Percentiles rank a stretch among this genome's conserved stretches.
Conservation (phyloP, 208 protist species). For the Wallacemonas sp. region DNA sequence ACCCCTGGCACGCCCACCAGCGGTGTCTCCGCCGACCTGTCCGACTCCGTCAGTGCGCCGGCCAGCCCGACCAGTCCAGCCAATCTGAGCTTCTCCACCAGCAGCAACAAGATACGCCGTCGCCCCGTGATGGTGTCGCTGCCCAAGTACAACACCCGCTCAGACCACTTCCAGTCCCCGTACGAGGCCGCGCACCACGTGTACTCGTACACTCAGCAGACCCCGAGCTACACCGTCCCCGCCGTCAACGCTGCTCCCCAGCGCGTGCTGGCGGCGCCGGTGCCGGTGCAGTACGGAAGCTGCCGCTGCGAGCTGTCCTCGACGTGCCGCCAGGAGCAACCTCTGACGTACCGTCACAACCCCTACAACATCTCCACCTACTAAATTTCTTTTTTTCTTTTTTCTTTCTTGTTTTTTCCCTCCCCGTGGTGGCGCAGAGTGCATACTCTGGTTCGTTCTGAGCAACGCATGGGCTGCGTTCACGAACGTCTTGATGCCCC, state of each 20-base stretch:
- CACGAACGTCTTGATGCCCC: too few relatives aligned
- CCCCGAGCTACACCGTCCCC: too few relatives aligned
- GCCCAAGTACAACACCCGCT: constrained; percentile 34
- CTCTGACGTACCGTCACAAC: constrained; percentile 83
- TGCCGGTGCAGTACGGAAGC: constrained; percentile 16
- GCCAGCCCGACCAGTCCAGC: constrained; percentile 11
- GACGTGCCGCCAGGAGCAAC: constrained; percentile 58
- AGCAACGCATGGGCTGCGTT: too few relatives aligned
- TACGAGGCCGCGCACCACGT: constrained; percentile 17
- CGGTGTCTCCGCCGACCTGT: constrained; percentile 17
- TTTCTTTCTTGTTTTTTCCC: constrained; percentile 18
- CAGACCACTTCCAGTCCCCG: constrained; percentile 17
- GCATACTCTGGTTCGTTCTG: too few relatives aligned
- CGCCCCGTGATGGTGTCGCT: constrained; percentile 64
- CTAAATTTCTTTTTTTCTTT: constrained; percentile 24
- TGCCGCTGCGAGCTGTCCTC: constrained; percentile 58
- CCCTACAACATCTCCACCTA: constrained; percentile 55
- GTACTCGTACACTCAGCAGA: constrained; percentile 19
- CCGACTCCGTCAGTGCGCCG: neutral
- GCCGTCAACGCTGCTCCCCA: neutral
- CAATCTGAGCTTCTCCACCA: constrained; percentile 15
- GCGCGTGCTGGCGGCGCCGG: neutral
- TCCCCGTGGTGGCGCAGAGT: neutral
- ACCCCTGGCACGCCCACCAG: neutral
- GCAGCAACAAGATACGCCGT: constrained; percentile 24